Percentiles rank a stretch among this genome's conserved stretches.
Conservation (phyloP, 108 stramenopile genomes). For the Seminavis robusta region DNA sequence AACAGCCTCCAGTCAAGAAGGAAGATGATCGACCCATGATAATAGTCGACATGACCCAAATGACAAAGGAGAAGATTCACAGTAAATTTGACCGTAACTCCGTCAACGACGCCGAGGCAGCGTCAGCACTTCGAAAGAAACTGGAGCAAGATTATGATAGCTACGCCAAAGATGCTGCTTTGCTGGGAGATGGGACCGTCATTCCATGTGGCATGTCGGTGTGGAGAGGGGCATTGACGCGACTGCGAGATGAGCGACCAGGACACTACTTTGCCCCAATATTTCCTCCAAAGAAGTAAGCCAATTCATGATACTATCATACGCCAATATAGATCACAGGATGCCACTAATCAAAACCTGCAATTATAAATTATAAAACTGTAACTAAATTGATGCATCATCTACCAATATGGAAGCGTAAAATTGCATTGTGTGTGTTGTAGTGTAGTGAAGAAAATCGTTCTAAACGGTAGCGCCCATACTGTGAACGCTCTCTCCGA, state of each 20-base stretch:
- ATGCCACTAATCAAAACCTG: too few species aligned
- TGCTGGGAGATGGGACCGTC: slow-evolving; percentile 28
- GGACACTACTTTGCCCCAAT: slow-evolving; percentile 51
- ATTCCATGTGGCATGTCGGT: slow-evolving; percentile 36
- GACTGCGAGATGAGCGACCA: slow-evolving; percentile 28
- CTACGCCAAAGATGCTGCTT: slow-evolving; percentile 23
- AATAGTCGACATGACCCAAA: slow-evolving; percentile 31
- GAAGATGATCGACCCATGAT: slow-evolving; percentile 32
- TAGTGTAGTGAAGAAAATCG: too few species aligned
- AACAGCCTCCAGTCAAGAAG: background rate
- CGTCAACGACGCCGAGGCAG: slow-evolving; percentile 34
- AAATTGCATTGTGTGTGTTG: too few species aligned
- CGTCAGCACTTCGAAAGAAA: slow-evolving; percentile 31
- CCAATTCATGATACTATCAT: too few species aligned
- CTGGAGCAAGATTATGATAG: slow-evolving; percentile 26
- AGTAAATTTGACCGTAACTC: slow-evolving; percentile 35
- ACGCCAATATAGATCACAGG: too few species aligned
- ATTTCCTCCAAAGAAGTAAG: slow-evolving; percentile 30
- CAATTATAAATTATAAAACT: too few species aligned
- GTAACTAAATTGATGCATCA: too few species aligned
- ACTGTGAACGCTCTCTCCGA: too few species aligned
- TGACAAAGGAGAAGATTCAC: slow-evolving; percentile 35
- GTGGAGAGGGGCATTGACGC: slow-evolving; percentile 34
- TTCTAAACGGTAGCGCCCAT: too few species aligned
- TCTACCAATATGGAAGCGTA: too few species aligned